A percentile compares a stretch with the other conserved stretches of the same genome.
Conservation (phyloP, 2,329 filamentous ascomycete genomes). For the Cercospora citrullina region DNA sequence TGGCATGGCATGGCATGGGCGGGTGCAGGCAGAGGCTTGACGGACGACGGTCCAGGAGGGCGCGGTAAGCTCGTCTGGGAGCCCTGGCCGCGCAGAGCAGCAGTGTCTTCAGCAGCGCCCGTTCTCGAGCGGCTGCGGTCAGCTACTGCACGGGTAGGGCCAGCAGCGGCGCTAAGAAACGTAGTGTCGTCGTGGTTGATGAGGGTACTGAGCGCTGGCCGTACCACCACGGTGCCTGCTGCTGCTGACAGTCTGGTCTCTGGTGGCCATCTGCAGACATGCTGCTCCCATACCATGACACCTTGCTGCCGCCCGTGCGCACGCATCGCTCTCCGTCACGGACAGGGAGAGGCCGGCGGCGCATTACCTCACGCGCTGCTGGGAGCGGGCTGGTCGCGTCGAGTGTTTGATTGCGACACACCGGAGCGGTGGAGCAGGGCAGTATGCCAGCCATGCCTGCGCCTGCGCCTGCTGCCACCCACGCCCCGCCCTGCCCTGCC, state of each 20-base stretch:
- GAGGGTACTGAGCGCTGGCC: background rate
- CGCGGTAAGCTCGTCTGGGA: constrained; percentile 14
- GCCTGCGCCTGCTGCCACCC: background rate
- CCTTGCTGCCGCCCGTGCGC: background rate
- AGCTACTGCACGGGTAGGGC: background rate
- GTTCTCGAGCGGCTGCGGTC: background rate
- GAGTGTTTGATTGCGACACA: constrained; percentile 28
- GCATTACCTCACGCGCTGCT: constrained; percentile 10
- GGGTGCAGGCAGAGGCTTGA: constrained; percentile 3
- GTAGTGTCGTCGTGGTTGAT: background rate
- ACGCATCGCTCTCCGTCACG: background rate
- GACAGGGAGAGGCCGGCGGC: background rate
- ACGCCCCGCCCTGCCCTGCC: background rate
- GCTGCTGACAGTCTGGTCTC: background rate
- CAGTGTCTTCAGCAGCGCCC: constrained; percentile 7
- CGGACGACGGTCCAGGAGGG: constrained; percentile 5
- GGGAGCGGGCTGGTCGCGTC: background rate
- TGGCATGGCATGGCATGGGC: background rate
- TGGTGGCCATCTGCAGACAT: background rate
- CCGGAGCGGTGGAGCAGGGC: constrained; percentile 19
- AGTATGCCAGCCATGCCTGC: background rate
- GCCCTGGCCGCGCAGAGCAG: background rate
- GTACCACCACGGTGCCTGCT: background rate
- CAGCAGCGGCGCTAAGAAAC: background rate
- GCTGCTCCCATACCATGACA: background rate